Conservation (phyloP, 2,329 filamentous ascomycete species). For the Colletotrichum tofieldiae region DNA sequence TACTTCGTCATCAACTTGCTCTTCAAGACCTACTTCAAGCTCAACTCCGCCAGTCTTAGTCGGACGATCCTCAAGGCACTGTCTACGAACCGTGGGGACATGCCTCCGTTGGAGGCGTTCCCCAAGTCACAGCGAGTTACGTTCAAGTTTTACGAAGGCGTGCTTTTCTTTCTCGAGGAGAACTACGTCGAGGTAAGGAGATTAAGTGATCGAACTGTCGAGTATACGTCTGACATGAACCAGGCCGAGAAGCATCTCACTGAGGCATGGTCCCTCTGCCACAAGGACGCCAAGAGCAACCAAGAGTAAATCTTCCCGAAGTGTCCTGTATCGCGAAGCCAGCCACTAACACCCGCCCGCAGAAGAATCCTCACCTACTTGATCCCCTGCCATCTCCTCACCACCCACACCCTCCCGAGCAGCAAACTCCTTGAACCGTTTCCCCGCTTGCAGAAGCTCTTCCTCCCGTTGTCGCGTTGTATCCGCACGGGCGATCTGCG, state of each 20-base stretch:
- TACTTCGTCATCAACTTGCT: constrained; percentile 95
- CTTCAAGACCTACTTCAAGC: constrained; percentile 98
- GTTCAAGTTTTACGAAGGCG: constrained; percentile 96
- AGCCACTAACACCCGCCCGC: constrained; percentile 31
- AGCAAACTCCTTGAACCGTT: constrained; percentile 79
- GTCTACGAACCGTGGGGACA: constrained; percentile 81
- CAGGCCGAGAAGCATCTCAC: constrained; percentile 86
- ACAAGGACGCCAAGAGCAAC: constrained; percentile 80
- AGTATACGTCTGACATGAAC: background rate
- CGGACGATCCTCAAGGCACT: constrained; percentile 92
- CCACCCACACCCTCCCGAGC: constrained; percentile 87
- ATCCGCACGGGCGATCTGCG: constrained; percentile 88
- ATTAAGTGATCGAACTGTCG: background rate
- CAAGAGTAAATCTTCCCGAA: constrained; percentile 75
- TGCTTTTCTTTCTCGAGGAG: constrained; percentile 94
- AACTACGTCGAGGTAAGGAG: constrained; percentile 82
- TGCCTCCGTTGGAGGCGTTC: constrained; percentile 85
- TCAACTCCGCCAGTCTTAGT: constrained; percentile 90
- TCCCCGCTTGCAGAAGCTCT: constrained; percentile 83
- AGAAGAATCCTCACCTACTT: constrained; percentile 95
- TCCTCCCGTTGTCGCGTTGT: constrained; percentile 82
- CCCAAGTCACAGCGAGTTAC: constrained; percentile 93
- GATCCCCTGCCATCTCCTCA: constrained; percentile 93
- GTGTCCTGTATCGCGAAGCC: background rate
- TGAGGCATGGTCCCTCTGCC: constrained; percentile 86